Evolutionary conservation across 176 grass and related monocot genomes (phyloP), one percentile per base, ranked within the genome.

Genomic region (Oryza coarctata): DNA sequence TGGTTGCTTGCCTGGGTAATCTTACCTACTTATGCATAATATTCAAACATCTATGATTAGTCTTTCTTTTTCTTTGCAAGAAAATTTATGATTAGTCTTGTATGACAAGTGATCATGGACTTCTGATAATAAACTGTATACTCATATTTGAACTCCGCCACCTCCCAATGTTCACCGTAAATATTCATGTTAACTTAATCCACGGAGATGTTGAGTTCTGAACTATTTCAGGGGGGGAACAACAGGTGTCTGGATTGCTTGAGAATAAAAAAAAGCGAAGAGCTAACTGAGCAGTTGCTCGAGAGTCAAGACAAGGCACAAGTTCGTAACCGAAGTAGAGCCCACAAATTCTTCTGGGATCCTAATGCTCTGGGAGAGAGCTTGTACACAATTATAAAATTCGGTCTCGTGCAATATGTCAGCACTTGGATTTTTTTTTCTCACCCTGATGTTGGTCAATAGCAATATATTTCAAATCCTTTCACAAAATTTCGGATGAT

Each of bases 391-490:
- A 93, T 87, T 64, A 85, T 94, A 83, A 98, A 98, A 81, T 95
- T 98, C 40, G 86, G 95, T 7, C 75, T 98, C 32, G 95, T 98
- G 67, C 95, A 98, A 86, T 98, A 98, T 87, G 92, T 98, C 82
- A 70, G 90, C 75, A 45, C 74, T 17, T 80, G 22, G n/a, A n/a
- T n/a, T n/a, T n/a, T n/a, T n/a, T 65, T 64, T 41, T 36, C 11
- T 65, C 23, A 35, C 8, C 15, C 33, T 32, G 7, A 83, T 33
- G 43, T 10, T 65, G 32, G 0, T 25, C 65, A 55, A 76, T 72
- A 65, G 65, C 63, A 8, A 25, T 32, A 73, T 83, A 22, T 68
- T 18, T 71, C 3, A 60, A 0, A 60, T 84, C 55, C 25, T 80
- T 67, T 17, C 25, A 23, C 34, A 65, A 64, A 30, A 57, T 65